Evolutionary conservation across 2,329 filamentous ascomycete species (phyloP), one percentile per base, ranked within the genome.

Genomic region (Hansfordia pulvinata): DNA sequence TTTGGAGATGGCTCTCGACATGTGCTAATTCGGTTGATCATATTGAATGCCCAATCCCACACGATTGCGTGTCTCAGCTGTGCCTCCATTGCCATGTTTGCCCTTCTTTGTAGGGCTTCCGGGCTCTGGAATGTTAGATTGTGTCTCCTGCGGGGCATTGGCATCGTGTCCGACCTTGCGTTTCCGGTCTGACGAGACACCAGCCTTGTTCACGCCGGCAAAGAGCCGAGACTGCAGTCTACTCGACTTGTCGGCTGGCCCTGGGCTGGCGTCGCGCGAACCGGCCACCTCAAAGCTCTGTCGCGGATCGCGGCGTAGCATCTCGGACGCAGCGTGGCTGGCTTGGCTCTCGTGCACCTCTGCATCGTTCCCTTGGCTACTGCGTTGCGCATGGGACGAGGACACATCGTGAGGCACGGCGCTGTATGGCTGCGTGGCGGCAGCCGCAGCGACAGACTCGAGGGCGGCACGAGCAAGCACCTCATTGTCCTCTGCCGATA

Each of bases 331-430:
- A 23, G 74, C 72, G 35, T 81, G 78, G 41, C 77, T 86, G 7
- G 83, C 82, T 42, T 82, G 79, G 30, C 78, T 84, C 41, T 78
- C 78, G 18, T 63, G 67, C 0, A 85, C 53, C 22, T 78, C 72
- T 35, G 79, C 69, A 20, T 80, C 62, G 10, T 56, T 55, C 3
- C 35, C 37, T 4, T 48, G 46, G 9, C 47, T 49, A 34, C 51
- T 41, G 29, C 46, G 48, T 4, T 50, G 42, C 39, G 48, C 48
- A 4, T 52, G 53, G 9, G 51, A 52, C 10, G 53, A 74, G 26
- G 63, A 67, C n/a, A n/a, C n/a, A n/a, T n/a, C n/a, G 8, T 69
- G 63, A 0, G 60, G 62, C 34, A 64, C 55, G 10, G n/a, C n/a
- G 34, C 51, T 41, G 29, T 47, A 49, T 4, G 50, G 42, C 39